These are phyloP conservation scores for Pezicula neosporulosa DNA, from an alignment of 2,329 filamentous ascomycete species.

Conservation along the genomic window DNA sequence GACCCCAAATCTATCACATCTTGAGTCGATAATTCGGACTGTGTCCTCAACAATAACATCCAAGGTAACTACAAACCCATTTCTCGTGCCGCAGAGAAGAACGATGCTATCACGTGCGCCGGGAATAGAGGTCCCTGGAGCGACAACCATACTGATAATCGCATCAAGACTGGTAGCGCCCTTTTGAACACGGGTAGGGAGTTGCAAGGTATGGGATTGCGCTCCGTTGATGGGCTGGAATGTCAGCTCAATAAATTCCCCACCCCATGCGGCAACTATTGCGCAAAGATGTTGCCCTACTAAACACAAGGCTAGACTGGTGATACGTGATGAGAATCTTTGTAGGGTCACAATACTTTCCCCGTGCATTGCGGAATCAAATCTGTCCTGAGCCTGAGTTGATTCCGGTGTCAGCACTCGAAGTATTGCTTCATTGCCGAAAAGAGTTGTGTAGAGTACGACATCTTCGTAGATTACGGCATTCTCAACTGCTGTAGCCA, in stretches of 20 bases:
- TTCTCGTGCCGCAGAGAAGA: slow-evolving; percentile 25
- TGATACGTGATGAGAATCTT: slow-evolving; percentile 12
- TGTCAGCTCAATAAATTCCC: slow-evolving; percentile 9
- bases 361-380: background rate
- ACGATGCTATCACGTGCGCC: slow-evolving; percentile 6
- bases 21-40: slow-evolving; percentile 9
- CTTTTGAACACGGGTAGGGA: slow-evolving; percentile 3
- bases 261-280: slow-evolving; percentile 16
- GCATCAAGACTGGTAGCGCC: slow-evolving; percentile 11
- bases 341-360: slow-evolving; percentile 11
- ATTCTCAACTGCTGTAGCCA: slow-evolving; percentile 15
- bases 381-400: background rate
- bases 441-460: slow-evolving; percentile 20
- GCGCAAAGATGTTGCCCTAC: slow-evolving; percentile 8
- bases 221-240: slow-evolving; percentile 13
- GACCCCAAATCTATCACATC: slow-evolving; percentile 20
- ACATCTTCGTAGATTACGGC: slow-evolving; percentile 18
- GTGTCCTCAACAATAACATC: slow-evolving; percentile 9
- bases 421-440: background rate
- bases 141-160: slow-evolving; percentile 22
- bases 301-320: slow-evolving; percentile 11
- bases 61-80: slow-evolving; percentile 22
- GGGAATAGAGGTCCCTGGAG: background rate
- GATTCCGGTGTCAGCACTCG: too few species aligned
- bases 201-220: slow-evolving; percentile 4